Evolutionary conservation across 2,329 filamentous ascomycete genomes (phyloP).

Genomic region (Sporothrix inflata): DNA sequence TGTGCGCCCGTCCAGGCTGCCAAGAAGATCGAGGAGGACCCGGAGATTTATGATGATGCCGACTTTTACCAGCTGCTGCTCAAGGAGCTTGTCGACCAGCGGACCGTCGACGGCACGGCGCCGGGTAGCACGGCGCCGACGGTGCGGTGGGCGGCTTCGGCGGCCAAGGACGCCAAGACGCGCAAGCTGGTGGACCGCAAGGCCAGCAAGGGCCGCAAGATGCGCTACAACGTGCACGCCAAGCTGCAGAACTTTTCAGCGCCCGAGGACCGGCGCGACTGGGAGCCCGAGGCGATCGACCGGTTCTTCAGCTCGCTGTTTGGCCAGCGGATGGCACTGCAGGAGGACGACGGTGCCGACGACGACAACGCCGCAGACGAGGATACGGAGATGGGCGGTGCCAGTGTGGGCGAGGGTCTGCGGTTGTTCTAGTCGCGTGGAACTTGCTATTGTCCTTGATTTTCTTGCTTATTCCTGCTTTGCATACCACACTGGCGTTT

Average conservation of each 20-base stretch:
- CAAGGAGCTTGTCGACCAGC: constrained; percentile 90
- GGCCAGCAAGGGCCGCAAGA: constrained; percentile 91
- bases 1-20: constrained; percentile 73
- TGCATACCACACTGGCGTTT: constrained; percentile 29
- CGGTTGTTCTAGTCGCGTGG: constrained; percentile 49
- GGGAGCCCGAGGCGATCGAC: constrained; percentile 81
- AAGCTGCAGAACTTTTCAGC: constrained; percentile 99
- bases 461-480: constrained; percentile 20
- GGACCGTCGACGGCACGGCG: constrained; percentile 67
- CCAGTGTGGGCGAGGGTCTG: constrained; percentile 57
- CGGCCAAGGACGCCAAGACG: constrained; percentile 75
- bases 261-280: constrained; percentile 76
- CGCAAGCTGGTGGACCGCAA: constrained; percentile 88
- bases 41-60: constrained; percentile 83
- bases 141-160: constrained; percentile 68
- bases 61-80: constrained; percentile 93
- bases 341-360: constrained; percentile 58
- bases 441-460: constrained; percentile 29
- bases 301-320: constrained; percentile 75
- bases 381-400: constrained; percentile 47
- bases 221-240: constrained; percentile 93
- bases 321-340: constrained; percentile 68
- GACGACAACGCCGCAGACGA: constrained; percentile 41
- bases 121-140: constrained; percentile 53
- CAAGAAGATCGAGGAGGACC: constrained; percentile 59